Base-by-base conservation (phyloP, 1,139 yeast genomes). In the Spathaspora sp. region DNA sequence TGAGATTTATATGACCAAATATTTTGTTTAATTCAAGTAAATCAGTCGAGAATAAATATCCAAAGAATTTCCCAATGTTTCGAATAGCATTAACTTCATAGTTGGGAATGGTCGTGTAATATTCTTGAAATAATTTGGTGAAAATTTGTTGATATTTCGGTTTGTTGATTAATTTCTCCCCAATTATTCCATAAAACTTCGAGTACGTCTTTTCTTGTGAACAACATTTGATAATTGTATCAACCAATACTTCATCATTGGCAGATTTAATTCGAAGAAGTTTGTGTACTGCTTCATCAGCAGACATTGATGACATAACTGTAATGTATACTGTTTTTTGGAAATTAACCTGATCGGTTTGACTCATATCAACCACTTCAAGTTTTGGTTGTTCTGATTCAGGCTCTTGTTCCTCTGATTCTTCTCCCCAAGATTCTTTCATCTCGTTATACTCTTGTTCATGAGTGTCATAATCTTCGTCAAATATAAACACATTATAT, bases 211-310 rank as follows among this genome's bases (percentile, higher is more conserved):
- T 84, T 55, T 89, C 97, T 59, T 91, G 96, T 0, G 91, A 78
- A 62, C 97, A 87, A 51, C 96, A 83, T 60, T 86, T 88, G 11
- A 90, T 73, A 10, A 93, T 69, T 81, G 89, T 88, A 55, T 88
- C 93, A 9, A 81, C 82, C 37, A 89, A 71, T 53, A 80, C 68
- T 26, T 62, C 63, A n/a, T 52, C 54, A 27, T 53, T 51, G 39
- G 75, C 74, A 0, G 65, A 63, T 42, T 67, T 72, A 15, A 84
- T 59, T 57, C 77, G 78, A 39, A 88, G 56, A 10, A 93, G 67
- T 61, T 91, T 91, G 64, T 91, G 98, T 0, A 89, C 90, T 0
- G 96, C 95, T 70, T 93, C 99, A 55, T 89, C 96, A 2, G 93
- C 84, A 1, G 96, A 85, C 82, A 91, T 80, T 47, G 97, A 84